Base-by-base conservation (phyloP, 331 rosid species). In the Malus hybrid region DNA sequence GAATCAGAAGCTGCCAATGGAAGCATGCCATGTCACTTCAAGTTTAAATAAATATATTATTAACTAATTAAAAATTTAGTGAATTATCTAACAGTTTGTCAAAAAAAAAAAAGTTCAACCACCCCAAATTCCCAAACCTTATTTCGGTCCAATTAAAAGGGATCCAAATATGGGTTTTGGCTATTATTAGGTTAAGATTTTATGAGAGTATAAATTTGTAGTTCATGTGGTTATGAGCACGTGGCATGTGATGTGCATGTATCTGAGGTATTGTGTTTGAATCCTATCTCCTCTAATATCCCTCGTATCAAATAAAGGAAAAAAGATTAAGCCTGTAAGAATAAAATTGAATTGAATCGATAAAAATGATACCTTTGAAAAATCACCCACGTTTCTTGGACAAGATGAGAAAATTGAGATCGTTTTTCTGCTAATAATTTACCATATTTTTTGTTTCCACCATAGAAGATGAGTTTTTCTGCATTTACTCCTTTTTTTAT, bases 341-440 rank as follows among this genome's bases (percentile, higher is more conserved):
- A 55, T 19, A 55, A 22, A 59, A 59, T 20, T 22, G 6, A 12
- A 54, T 6, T 15, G 4, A 54, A 15, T 54, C 0, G 22, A 54
- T 5, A 18, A 18, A 54, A 59, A 10, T 0, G 4, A n/a, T n/a
- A 27, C 4, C 20, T 33, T 22, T 16, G 88, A 88, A 82, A 39
- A 1, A 76, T 29, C 71, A 61, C 63, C 85, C 86, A 65, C 44
- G 56, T 76, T 74, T 78, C 18, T 46, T 56, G 76, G 73, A 66
- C 50, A 12, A 34, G 24, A 39, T 2, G 63, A 76, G 74, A 71
- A 65, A 71, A 57, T 48, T 11, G 50, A 73, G 82, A 28, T 11
- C 50, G 19, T n/a, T 67, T 67, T 42, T 42, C 64, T 22, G 64
- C 29, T 20, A 57, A 6, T 61, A 64, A 16, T 24, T 60, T 60